Evolutionary conservation across 495 filamentous ascomycete species (phyloP).

Genomic region (Tuber calosporum): DNA sequence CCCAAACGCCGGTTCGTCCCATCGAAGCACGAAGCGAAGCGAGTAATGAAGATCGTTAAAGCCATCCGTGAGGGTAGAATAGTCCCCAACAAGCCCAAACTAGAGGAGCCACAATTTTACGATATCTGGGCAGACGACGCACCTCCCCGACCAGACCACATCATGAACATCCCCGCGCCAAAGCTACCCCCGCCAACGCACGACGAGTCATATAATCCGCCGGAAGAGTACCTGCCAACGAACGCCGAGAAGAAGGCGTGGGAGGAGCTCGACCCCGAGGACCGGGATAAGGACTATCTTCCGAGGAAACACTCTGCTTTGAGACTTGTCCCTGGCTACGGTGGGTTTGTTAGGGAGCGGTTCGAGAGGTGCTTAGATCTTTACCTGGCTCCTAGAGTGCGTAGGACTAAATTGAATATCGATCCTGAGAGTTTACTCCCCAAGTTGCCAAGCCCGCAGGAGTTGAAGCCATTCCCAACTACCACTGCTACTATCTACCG

Average conservation of each 20-base stretch:
- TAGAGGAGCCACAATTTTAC: slow-evolving; percentile 61
- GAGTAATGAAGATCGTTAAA: slow-evolving; percentile 95
- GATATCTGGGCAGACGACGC: slow-evolving; percentile 93
- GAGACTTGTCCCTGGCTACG: slow-evolving; percentile 88
- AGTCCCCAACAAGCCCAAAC: slow-evolving; percentile 75
- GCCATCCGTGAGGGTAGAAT: slow-evolving; percentile 93
- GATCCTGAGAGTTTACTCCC: slow-evolving; percentile 92
- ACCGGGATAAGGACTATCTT: slow-evolving; percentile 81
- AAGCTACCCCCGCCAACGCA: slow-evolving; percentile 91
- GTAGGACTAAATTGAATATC: slow-evolving; percentile 91
- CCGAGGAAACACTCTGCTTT: slow-evolving; percentile 73
- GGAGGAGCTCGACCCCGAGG: slow-evolving; percentile 82
- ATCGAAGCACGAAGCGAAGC: slow-evolving; percentile 95
- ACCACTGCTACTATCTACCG: slow-evolving; percentile 72
- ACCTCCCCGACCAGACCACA: slow-evolving; percentile 64
- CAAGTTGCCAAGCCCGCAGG: slow-evolving; percentile 88
- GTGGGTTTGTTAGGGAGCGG: slow-evolving; percentile 81
- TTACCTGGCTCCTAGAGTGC: slow-evolving; percentile 85
- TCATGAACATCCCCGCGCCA: slow-evolving; percentile 93
- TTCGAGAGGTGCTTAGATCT: slow-evolving; percentile 94
- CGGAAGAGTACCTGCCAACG: slow-evolving; percentile 84
- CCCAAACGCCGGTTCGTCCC: slow-evolving; percentile 93
- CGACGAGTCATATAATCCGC: slow-evolving; percentile 94
- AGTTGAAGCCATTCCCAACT: slow-evolving; percentile 88
- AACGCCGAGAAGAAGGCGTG: slow-evolving; percentile 77